Base-by-base conservation (phyloP, 148 eudicot species). In the Bassia scoparia region DNA sequence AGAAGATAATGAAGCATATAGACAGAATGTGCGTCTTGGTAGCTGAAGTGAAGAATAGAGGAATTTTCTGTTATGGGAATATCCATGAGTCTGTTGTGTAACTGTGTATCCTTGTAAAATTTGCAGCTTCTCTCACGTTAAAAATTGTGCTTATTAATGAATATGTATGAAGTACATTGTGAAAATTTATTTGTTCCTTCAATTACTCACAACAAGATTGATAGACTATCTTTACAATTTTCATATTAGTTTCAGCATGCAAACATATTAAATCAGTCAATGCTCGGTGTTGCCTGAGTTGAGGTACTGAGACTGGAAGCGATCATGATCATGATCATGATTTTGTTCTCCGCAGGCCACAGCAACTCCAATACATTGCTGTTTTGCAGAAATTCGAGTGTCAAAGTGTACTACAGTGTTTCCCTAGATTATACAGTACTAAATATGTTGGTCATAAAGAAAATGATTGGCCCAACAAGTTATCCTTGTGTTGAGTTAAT, bases 101-200 rank as follows among this genome's bases (percentile, higher is more conserved):
- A 80, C 67, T 63, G 64, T 75, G 81, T 80, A 76, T 83, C 69
- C 76, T 73, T 67, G 82, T 72, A 50, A 60, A 69, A 69, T 59
- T 62, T 43, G 6, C 48, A 55, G 30, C 31, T 60, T 62, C 66
- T 56, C 72, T 52, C 48, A 20, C 35, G 10, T 79, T 53, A 30
- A 65, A 48, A 69, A 49, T 76, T 69, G 44, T 77, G 55, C 64
- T 66, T 38, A 10, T 61, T 37, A 64, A 73, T 54, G 21, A 58
- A 72, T 59, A 37, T 80, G 76, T 75, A 62, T 68, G 3, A 80
- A 72, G 41, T 76, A 31, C 78, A 73, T 41, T 56, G 80, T 59
- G 68, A 56, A 71, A 64, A 50, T 70, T 26, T 61, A 17, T 50
- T 46, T 53, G 53, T 56, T 29, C 29, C 30, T 67, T 14, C 4